Evolutionary conservation across 179 eudicot species (phyloP), one percentile per base, ranked within the genome.

Genomic region (Heliamphora pulchella): DNA sequence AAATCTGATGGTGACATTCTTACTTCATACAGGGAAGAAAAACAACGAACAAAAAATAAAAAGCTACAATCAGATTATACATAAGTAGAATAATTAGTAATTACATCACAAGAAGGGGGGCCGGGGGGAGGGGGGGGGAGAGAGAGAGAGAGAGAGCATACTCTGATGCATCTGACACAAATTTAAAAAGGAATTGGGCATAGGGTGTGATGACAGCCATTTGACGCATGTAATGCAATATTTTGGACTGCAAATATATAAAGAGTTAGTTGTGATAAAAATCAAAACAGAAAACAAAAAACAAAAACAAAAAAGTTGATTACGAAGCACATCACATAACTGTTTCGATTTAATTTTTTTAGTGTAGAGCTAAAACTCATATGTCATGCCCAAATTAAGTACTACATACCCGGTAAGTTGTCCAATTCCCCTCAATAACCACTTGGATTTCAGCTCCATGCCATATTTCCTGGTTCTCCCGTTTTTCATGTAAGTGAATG

Each of bases 151-250:
- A 79, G 78, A 80, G 81, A 63, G 51, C 72, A 18, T 96, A 96
- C 99, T 96, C 99, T n/a, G 95, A 51, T 80, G 97, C 57, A 69
- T 96, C 98, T 66, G 99, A 91, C 54, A 94, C 83, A 85, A 90
- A 96, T 87, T 89, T 91, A 83, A 96, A 96, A 72, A 89, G 87
- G 79, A 96, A 96, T 81, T 94, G 97, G 8, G 99, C 96, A 88
- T 96, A 96, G 57, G 99, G 99, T 72, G 99, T 96, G 83, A 96
- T 96, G 61, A 96, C 99, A 82, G 99, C 99, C 98, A 96, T 92
- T 83, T 96, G 99, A 83, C 99, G 99, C 98, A 96, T 89, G 81
- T 96, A 96, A 83, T 96, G 99, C 90, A 96, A 82, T 81, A 96
- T 96, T 87, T 96, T 96, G 78, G 99, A 91, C 99, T 96, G 94